Evolutionary conservation across 2,329 filamentous ascomycete genomes (phyloP).

Genomic region (Fusarium nurragi): DNA sequence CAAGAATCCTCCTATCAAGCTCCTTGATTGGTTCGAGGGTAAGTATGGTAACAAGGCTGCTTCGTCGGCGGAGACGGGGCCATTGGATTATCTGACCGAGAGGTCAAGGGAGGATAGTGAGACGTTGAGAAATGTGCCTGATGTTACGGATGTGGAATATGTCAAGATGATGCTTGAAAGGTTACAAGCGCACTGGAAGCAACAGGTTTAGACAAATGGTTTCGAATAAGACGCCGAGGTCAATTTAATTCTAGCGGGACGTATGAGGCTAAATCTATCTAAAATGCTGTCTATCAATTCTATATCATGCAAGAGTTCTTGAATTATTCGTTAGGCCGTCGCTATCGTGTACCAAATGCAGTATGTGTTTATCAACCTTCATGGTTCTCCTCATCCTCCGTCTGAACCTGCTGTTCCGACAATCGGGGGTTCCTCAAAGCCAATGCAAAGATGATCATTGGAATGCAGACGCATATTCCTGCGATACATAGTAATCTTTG

Average conservation of each 20-base stretch:
- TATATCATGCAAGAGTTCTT: neutral
- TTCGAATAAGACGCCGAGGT: neutral
- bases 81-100: constrained; percentile 26
- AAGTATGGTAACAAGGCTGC: constrained; percentile 39
- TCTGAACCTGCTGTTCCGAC: constrained; percentile 49
- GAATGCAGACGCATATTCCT: constrained; percentile 57
- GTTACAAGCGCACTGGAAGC: constrained; percentile 9
- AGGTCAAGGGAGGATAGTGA: constrained; percentile 30
- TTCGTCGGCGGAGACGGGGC: constrained; percentile 16
- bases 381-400: constrained; percentile 25
- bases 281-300: constrained; percentile 2
- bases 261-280: neutral
- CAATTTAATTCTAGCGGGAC: neutral
- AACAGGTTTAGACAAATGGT: neutral
- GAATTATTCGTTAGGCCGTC: neutral
- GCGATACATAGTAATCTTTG: constrained; percentile 57
- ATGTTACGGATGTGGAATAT: constrained; percentile 30
- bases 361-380: neutral
- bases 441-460: constrained; percentile 57
- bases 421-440: constrained; percentile 56
- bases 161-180: constrained; percentile 26
- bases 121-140: constrained; percentile 26
- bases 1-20: constrained; percentile 61
- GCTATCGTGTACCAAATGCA: rapidly evolving
- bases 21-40: constrained; percentile 60